phyloP scores from a whole-genome alignment of 2,329 filamentous ascomycete species.

The Aspergillus sp. region DNA sequence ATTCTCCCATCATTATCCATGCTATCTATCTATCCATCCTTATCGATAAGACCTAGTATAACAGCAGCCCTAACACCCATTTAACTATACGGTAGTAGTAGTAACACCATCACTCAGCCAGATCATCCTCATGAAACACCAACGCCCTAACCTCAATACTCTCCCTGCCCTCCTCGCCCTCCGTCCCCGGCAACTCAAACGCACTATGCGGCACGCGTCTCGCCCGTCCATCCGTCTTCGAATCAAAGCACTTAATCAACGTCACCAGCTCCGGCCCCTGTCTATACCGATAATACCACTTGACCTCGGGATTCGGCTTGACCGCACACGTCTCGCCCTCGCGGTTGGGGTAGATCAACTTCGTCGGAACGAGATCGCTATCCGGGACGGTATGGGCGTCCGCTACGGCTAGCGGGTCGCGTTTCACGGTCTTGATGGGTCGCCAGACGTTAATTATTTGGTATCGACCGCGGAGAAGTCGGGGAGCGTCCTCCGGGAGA shows the following conservation, averaged over 20 bases:
- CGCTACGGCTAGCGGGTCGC: slow-evolving; percentile 58
- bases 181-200: slow-evolving; percentile 54
- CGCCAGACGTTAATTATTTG: slow-evolving; percentile 58
- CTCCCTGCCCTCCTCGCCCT: slow-evolving; percentile 44
- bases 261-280: slow-evolving; percentile 58
- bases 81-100: no score
- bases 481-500: slow-evolving; percentile 46
- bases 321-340: slow-evolving; percentile 54
- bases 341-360: slow-evolving; percentile 55
- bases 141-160: slow-evolving; percentile 60
- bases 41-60: background rate
- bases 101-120: slow-evolving; percentile 16
- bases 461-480: slow-evolving; percentile 47
- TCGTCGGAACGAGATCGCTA: slow-evolving; percentile 51
- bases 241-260: slow-evolving; percentile 65
- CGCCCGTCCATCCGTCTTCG: slow-evolving; percentile 56
- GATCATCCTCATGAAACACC: slow-evolving; percentile 53
- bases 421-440: slow-evolving; percentile 52
- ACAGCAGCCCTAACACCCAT: no score
- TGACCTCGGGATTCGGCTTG: slow-evolving; percentile 44
- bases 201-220: slow-evolving; percentile 58
- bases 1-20: background rate
- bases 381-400: slow-evolving; percentile 55
- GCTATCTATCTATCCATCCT: background rate
- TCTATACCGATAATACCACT: slow-evolving; percentile 57